Percentiles rank a stretch among this genome's conserved stretches.
Evolutionary conservation across 2,329 filamentous ascomycete genomes (phyloP).

Genomic region (Aspergillus niger): DNA sequence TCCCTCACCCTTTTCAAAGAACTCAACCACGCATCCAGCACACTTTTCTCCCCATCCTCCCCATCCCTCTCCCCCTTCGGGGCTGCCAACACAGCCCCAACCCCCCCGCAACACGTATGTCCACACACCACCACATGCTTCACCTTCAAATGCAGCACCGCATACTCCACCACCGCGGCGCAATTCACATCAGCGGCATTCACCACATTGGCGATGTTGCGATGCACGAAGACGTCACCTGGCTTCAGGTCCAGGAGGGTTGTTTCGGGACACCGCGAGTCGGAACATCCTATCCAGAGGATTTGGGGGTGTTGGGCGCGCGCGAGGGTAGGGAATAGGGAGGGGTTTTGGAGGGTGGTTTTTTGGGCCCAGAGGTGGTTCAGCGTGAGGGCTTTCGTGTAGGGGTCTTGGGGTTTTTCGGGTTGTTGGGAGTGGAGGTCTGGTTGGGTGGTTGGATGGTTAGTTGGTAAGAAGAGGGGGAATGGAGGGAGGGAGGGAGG

Average conservation of each 20-base stretch:
- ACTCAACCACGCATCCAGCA: constrained; percentile 70
- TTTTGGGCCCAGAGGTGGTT: constrained; percentile 5
- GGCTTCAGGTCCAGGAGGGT: constrained; percentile 36
- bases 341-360: constrained; percentile 54
- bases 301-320: constrained; percentile 70
- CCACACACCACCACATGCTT: constrained; percentile 71
- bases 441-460: no score
- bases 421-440: no score
- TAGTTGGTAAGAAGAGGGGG: no score
- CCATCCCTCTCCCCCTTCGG: no score
- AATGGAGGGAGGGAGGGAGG: no score
- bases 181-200: constrained; percentile 33
- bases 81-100: constrained; percentile 26
- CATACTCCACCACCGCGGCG: constrained; percentile 37
- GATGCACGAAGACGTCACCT: constrained; percentile 38
- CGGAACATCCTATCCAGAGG: constrained; percentile 50
- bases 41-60: no score
- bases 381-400: not conserved
- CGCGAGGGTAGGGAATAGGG: constrained; percentile 65
- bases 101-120: constrained; percentile 69
- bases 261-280: constrained; percentile 37
- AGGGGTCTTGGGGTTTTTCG: not conserved
- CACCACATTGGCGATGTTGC: constrained; percentile 38
- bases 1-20: constrained; percentile 61
- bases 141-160: constrained; percentile 49